Conservation (phyloP, 306 rosid genomes). For the Dalbergia oliveri region DNA sequence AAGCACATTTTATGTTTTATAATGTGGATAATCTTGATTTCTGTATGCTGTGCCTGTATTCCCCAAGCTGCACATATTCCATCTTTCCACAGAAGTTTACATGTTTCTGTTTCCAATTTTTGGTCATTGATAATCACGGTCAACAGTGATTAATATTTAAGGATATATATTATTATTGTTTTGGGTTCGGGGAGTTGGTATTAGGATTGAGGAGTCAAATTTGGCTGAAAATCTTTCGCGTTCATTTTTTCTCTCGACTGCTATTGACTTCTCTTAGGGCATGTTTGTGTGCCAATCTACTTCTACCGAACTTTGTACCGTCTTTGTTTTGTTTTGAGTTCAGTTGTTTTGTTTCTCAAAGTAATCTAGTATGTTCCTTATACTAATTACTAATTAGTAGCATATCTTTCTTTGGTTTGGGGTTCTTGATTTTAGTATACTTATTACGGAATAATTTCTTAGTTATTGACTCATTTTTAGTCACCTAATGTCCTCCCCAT, state of each 20-base stretch:
- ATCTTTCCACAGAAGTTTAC: too few relatives aligned
- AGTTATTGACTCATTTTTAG: neutral
- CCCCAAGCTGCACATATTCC: neutral
- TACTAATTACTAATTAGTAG: neutral
- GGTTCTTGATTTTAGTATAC: constrained; percentile 9
- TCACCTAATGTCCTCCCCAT: neutral
- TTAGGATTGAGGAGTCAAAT: too few relatives aligned
- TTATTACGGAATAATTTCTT: neutral
- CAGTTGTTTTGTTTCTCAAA: neutral
- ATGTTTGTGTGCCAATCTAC: neutral
- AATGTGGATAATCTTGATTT: constrained; percentile 20
- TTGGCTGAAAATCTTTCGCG: too few relatives aligned
- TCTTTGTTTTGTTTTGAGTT: neutral
- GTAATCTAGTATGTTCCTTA: neutral
- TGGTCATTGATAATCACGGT: neutral
- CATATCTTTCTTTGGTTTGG: neutral
- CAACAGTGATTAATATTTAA: neutral
- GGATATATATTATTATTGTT: neutral
- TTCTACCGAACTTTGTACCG: neutral
- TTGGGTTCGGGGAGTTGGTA: too few relatives aligned
- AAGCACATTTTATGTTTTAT: constrained; percentile 36
- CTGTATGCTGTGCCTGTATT: neutral
- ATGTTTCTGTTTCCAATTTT: neutral
- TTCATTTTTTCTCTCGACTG: neutral
- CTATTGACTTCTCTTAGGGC: neutral